phyloP scores from a whole-genome alignment of 2,329 filamentous ascomycete species.

The Hymenoscyphus albidus region DNA sequence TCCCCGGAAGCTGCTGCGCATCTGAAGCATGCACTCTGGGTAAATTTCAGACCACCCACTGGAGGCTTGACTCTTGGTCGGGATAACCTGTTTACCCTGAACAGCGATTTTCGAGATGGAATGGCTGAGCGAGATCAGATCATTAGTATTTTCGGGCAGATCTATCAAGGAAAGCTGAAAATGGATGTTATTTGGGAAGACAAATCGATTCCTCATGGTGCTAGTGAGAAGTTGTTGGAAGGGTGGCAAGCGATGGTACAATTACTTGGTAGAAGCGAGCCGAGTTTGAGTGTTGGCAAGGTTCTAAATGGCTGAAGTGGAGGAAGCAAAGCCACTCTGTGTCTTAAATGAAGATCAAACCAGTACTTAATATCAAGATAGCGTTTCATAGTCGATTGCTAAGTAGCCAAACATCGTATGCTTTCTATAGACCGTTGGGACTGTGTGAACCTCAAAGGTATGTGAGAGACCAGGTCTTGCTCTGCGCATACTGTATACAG shows the following conservation, averaged over 20 bases:
- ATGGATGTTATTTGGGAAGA: slow-evolving; percentile 9
- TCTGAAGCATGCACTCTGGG: slow-evolving; percentile 6
- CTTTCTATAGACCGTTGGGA: neutral
- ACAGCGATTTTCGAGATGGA: slow-evolving; percentile 9
- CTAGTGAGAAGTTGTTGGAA: slow-evolving; percentile 4
- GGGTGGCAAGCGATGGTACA: slow-evolving; percentile 5
- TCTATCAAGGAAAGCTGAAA: slow-evolving; percentile 8
- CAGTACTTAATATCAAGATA: neutral
- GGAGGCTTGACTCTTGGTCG: slow-evolving; percentile 5
- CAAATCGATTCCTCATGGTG: slow-evolving; percentile 4
- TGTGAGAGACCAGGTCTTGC: neutral
- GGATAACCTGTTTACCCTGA: slow-evolving; percentile 6
- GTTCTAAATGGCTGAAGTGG: slow-evolving; percentile 4
- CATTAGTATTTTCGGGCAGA: slow-evolving; percentile 3
- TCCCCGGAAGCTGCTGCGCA: slow-evolving; percentile 8
- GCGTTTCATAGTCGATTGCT: neutral
- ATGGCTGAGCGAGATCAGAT: slow-evolving; percentile 8
- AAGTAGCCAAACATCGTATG: neutral
- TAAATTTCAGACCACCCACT: slow-evolving; percentile 9
- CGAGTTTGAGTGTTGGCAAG: slow-evolving; percentile 5
- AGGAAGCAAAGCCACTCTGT: neutral
- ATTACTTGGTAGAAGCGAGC: slow-evolving; percentile 3
- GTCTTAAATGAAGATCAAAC: slow-evolving; percentile 4
- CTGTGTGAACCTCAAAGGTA: neutral
- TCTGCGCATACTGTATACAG: neutral